Percentiles rank a stretch among this genome's conserved stretches.
Evolutionary conservation across 176 grass and related monocot genomes (phyloP).

Genomic region (Aegilops tauschii): DNA sequence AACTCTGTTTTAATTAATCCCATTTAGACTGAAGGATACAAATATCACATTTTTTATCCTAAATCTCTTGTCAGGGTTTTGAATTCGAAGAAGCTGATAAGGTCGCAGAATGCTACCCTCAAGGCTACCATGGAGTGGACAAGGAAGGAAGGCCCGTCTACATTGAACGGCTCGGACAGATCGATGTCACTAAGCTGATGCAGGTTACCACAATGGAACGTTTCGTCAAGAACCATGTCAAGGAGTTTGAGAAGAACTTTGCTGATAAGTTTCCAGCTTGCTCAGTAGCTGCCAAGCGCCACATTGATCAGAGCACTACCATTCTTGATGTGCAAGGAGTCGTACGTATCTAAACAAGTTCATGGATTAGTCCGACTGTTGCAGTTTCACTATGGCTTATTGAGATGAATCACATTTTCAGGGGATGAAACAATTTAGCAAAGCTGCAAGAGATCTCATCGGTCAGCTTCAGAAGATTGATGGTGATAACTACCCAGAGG

Average conservation of each 20-base stretch:
- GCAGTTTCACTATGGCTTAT: conserved; percentile 11
- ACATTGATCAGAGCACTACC: conserved; percentile 97
- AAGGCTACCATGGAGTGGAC: conserved; percentile 94
- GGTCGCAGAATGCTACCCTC: conserved; percentile 93
- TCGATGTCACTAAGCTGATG: conserved; percentile 87
- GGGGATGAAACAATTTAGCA: conserved; percentile 95
- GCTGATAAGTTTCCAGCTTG: conserved; percentile 93
- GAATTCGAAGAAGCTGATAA: conserved; percentile 81
- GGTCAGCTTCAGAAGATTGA: conserved; percentile 92
- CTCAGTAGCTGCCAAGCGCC: conserved; percentile 74
- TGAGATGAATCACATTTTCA: conserved; percentile 25
- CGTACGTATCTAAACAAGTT: conserved; percentile 43
- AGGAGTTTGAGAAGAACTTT: conserved; percentile 94
- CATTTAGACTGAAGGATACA: background rate
- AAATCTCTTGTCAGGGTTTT: conserved; percentile 51
- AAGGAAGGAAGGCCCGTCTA: conserved; percentile 96
- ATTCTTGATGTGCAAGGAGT: conserved; percentile 98
- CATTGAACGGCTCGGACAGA: conserved; percentile 84
- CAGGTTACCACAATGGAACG: conserved; percentile 98
- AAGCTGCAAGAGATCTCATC: conserved; percentile 88
- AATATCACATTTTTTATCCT: conserved; percentile 23
- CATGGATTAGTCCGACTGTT: background rate
- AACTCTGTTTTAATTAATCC: background rate
- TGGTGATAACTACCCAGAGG: conserved; percentile 96
- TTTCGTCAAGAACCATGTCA: conserved; percentile 92